Base-by-base conservation (phyloP, 1,284 basidiomycete species). In the Pterula multifida region DNA sequence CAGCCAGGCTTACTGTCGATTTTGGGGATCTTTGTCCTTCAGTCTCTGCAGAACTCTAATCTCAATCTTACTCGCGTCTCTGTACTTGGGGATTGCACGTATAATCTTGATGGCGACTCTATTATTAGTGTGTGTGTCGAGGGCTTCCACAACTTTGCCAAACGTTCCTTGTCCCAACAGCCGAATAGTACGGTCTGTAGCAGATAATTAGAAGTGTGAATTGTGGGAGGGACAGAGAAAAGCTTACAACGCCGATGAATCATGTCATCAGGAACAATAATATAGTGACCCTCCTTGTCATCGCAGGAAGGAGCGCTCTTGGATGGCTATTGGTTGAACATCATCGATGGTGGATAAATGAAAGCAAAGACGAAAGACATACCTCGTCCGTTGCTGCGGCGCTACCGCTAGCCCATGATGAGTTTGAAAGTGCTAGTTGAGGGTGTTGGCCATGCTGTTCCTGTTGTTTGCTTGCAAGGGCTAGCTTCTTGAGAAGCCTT, bases 101-200 rank as follows among this genome's bases (percentile, higher is more conserved):
- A 99, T 99, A 56, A 99, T 94, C 78, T 99, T 99, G 73, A 99
- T 93, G 39, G 96, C 96, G 22, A 98, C 95, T 61, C 81, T 77
- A 58, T 73, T 75, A 57, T 83, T 81, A 50, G 77, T 84, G 56
- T 85, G 76, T 32, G 80, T 79, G 68, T 97, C 91, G 60, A 87
- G 68, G 32, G 93, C 93, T 64, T 98, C 91, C 50, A 98, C 94
- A 24, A 99, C 96, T 67, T 98, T 99, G 57, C 96, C 96, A 62
- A 98, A 99, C 3, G 96, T 99, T 3, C 96, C 96, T 69, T 98
- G 96, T 15, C 96, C 96, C 2, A 99, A 74, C 36, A 95, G 72
- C 50, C 83, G 78, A 49, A 94, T 79, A 50, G 95, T 97, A 54
- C 88, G 87, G 76, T 94, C 91, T 93, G 50, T 35, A 36, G 53